Evolutionary conservation across 108 stramenopile species (phyloP).

Genomic region (Nitzschia palea): DNA sequence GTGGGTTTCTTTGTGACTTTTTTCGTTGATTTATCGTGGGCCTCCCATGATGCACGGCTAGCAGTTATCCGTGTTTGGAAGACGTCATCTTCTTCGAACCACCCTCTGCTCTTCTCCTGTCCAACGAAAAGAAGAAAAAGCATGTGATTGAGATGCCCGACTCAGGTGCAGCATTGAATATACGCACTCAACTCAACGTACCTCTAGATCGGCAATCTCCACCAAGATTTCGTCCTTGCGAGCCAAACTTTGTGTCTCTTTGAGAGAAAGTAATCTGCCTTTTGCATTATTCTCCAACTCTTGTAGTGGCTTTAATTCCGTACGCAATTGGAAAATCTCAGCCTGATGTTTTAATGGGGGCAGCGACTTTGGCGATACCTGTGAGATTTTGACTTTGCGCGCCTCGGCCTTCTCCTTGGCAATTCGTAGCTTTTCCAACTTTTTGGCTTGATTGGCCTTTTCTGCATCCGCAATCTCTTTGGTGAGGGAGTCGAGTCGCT

Average conservation of each 20-base stretch:
- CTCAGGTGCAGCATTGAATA: background rate
- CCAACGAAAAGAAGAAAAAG: background rate
- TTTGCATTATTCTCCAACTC: conserved; percentile 62
- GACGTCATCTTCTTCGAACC: conserved; percentile 82
- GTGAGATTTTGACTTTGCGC: conserved; percentile 50
- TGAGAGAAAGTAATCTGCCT: conserved; percentile 66
- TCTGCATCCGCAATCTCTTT: conserved; percentile 57
- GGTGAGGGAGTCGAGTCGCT: conserved; percentile 51
- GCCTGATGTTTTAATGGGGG: conserved; percentile 59
- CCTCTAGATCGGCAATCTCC: conserved; percentile 68
- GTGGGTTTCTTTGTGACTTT: conserved; percentile 20
- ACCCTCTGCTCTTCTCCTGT: conserved; percentile 54
- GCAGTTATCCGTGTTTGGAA: conserved; percentile 60
- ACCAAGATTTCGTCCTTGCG: conserved; percentile 72
- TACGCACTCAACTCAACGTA: background rate
- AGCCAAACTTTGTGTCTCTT: conserved; percentile 68
- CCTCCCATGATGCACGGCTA: conserved; percentile 31
- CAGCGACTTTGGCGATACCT: conserved; percentile 38
- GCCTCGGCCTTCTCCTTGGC: conserved; percentile 50
- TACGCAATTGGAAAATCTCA: conserved; percentile 58
- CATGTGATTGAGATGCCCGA: background rate
- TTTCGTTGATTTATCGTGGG: conserved; percentile 13
- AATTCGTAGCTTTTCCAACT: conserved; percentile 39
- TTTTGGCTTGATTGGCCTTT: conserved; percentile 61
- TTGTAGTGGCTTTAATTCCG: conserved; percentile 60